Evolutionary conservation across 2,329 filamentous ascomycete species (phyloP).

Genomic region (Setomelanomma holmii): DNA sequence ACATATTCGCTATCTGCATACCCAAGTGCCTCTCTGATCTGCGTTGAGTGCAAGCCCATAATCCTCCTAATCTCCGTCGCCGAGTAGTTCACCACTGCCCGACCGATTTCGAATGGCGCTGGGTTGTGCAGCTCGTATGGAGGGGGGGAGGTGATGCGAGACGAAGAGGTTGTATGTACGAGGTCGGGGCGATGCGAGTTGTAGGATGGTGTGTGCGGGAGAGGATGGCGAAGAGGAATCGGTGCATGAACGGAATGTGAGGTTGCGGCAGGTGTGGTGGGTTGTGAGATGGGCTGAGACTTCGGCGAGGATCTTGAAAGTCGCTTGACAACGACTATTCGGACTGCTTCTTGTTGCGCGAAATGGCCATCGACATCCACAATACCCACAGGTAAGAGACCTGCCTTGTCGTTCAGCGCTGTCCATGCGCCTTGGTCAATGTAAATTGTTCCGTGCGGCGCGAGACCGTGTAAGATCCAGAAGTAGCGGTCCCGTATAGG

Average conservation of each 20-base stretch:
- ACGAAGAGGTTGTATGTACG: slow-evolving; percentile 14
- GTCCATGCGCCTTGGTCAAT: slow-evolving; percentile 89
- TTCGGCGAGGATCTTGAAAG: slow-evolving; percentile 20
- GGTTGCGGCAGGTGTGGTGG: slow-evolving; percentile 20
- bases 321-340: slow-evolving; percentile 79
- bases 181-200: slow-evolving; percentile 6
- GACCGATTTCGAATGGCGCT: slow-evolving; percentile 74
- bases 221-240: slow-evolving; percentile 25
- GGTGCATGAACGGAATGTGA: slow-evolving; percentile 26
- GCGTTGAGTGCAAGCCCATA: slow-evolving; percentile 80
- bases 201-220: slow-evolving; percentile 13
- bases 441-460: slow-evolving; percentile 87
- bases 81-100: slow-evolving; percentile 93
- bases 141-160: slow-evolving; percentile 20
- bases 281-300: slow-evolving; percentile 8
- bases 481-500: slow-evolving; percentile 94
- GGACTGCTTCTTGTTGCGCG: slow-evolving; percentile 89
- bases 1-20: slow-evolving; percentile 97
- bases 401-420: slow-evolving; percentile 82
- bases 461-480: slow-evolving; percentile 93
- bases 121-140: slow-evolving; percentile 44
- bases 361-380: slow-evolving; percentile 89
- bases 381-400: slow-evolving; percentile 88
- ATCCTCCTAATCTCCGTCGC: slow-evolving; percentile 82
- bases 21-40: slow-evolving; percentile 81